Evolutionary conservation across 169 alveolate genomes (phyloP), one percentile per base, ranked within the genome.

Genomic region (Besnoitia besnoiti): DNA sequence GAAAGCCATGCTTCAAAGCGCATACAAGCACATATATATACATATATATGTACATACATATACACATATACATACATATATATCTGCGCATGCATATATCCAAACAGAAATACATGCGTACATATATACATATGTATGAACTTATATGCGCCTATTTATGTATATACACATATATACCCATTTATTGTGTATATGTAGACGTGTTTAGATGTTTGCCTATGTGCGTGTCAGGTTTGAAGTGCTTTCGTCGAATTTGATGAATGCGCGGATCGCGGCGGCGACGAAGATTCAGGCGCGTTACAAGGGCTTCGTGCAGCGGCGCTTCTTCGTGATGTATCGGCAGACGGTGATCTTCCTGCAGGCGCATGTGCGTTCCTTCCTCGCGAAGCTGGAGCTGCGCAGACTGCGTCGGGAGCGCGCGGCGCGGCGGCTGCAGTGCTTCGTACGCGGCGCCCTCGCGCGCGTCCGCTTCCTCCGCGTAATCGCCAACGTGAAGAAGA

Each of bases 251-350:
- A 59, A 44, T 30, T 47, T 95, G 42, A 59, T 93, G 40, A 62
- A 59, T 33, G 87, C 87, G 75, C 90, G 95, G 14, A 91, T 85
- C 30, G 93, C 80, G 49, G 95, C 95, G 27, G 92, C 96, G 47
- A 91, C 95, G 33, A 55, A 35, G 75, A 93, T 95, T 12, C 95
- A 95, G 76, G 95, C 95, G n/a, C 12, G 91, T 42, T 95, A 91
- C 93, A 85, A 93, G 80, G 94, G 91, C 73, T 39, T 50, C 44
- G 51, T 16, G 49, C 89, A 47, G 59, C 21, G 79, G 51, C 59
- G 24, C 59, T 42, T 37, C 30, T 76, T 39, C 67, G 33, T 46
- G 47, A 46, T 14, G 55, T 42, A 40, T 39, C 59, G 61, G 59
- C 24, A 14, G 59, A 40, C 51, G 44, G 62, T n/a, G 33, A 47